Evolutionary conservation across 371 early-diverging fungal species (phyloP), one percentile per base, ranked within the genome.

Genomic region (Rhizomucor miehei): DNA sequence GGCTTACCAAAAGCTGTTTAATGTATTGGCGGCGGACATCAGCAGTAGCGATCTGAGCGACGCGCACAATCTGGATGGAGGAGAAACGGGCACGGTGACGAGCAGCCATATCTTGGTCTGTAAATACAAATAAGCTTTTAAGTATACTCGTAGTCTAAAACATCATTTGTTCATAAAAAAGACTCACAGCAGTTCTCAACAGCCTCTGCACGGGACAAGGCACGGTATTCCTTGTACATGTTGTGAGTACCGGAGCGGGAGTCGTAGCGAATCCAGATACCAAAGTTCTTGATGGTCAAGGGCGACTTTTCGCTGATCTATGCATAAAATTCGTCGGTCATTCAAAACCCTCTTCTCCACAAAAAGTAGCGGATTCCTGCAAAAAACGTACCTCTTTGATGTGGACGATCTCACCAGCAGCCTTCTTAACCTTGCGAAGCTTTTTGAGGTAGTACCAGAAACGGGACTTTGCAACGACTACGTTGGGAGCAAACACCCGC

Each of bases 141-240:
- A n/a, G n/a, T n/a, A n/a, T n/a, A n/a, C n/a, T n/a, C n/a, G n/a
- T n/a, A n/a, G n/a, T n/a, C n/a, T n/a, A n/a, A n/a, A n/a, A n/a
- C n/a, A n/a, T n/a, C n/a, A n/a, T n/a, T 45, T 29, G 17, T 21
- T n/a, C n/a, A n/a, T 46, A 6, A 47, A 46, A 21, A 46, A 13
- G n/a, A 59, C 54, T 44, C 48, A 51, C 56, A 98, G 90, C 95
- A 95, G 25, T 92, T 71, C 64, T 85, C 87, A 44, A 99, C 99
- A 54, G 99, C 99, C 61, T 88, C 95, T 46, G 82, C 77, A 73
- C 99, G 91, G 72, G 89, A 81, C 77, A 98, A 78, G 73, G 95
- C 98, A 72, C 99, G 93, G 93, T 98, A 97, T 87, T 99, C 99
- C 92, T 99, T 99, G 92, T 99, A 99, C 95, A 99, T 98, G 91